Evolutionary conservation across 345 rosid genomes (phyloP), one percentile per base, ranked within the genome.

Genomic region (Chamaenerion angustifolium): DNA sequence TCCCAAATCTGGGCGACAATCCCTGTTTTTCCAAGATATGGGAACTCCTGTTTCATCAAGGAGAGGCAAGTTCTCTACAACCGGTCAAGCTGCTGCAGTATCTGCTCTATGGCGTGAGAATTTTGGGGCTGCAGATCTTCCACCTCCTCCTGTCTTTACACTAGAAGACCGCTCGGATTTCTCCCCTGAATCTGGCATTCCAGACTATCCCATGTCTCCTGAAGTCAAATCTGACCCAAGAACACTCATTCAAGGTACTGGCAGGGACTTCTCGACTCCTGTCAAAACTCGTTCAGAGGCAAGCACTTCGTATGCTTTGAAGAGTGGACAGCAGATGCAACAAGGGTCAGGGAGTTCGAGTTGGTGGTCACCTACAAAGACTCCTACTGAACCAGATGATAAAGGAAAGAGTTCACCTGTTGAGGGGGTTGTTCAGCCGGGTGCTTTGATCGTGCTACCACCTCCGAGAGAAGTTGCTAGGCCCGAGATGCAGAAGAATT

Each of bases 51-150:
- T 84, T 47, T 92, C 98, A 11, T 64, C 87, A 1, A 71, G 83
- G 8, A 69, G 85, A 62, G 89, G 89, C 7, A 92, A 82, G 49
- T 87, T 87, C 65, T 80, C 90, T 0, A 87, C 43, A 51, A 79
- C 96, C 0, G 93, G 85, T 1, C 96, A 92, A 58, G 81, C 85
- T 40, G 93, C 98, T 4, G 98, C 96, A 0, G 98, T 92, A 4
- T 92, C 98, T 12, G 83, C 98, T n/a, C 71, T 84, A 54, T 80
- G 98, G 96, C 87, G 88, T n/a, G 98, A 92, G 55, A 87, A 80
- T 71, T 71, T 76, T 4, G 82, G 85, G 51, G 79, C 80, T 47
- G 78, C 95, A 0, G 95, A 92, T 74, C 95, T 92, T 68, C 98
- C 98, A 1, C 96, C 98, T 0, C 98, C 96, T 58, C 98, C 98